Evolutionary conservation across 768 basidiomycete genomes (phyloP).

Genomic region (Boletus coccyginus): DNA sequence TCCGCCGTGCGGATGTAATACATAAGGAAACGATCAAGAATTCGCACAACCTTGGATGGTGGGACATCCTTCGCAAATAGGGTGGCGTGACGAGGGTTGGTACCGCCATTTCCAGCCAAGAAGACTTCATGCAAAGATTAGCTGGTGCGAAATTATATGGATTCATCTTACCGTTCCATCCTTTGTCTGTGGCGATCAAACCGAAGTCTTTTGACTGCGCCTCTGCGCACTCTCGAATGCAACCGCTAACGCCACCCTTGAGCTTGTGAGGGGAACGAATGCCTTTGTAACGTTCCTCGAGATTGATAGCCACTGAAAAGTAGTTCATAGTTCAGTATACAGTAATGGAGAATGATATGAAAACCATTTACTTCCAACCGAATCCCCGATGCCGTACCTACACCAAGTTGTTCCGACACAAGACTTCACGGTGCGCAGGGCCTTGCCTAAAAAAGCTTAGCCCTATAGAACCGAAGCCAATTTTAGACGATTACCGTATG

Average conservation of each 20-base stretch:
- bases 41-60: constrained; percentile 55
- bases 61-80: constrained; percentile 69
- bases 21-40: constrained; percentile 64
- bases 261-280: constrained; percentile 70
- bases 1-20: constrained; percentile 76
- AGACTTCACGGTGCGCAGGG: constrained; percentile 70
- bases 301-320: constrained; percentile 54
- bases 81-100: constrained; percentile 57
- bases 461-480: not conserved
- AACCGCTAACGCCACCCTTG: constrained; percentile 75
- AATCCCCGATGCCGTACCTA: constrained; percentile 71
- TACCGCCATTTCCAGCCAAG: constrained; percentile 70
- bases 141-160: not conserved
- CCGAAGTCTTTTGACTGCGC: constrained; percentile 76
- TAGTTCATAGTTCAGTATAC: not conserved
- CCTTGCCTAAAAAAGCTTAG: constrained; percentile 29
- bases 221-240: constrained; percentile 75
- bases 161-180: constrained; percentile 58
- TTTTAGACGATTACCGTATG: constrained; percentile 50
- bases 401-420: constrained; percentile 76
- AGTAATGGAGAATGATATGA: not conserved
- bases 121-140: constrained; percentile 28
- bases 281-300: constrained; percentile 73
- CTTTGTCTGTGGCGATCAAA: constrained; percentile 73
- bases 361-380: constrained; percentile 47